phyloP scores from a whole-genome alignment of 1,284 basidiomycete species.

The Coniferiporia weirii region DNA sequence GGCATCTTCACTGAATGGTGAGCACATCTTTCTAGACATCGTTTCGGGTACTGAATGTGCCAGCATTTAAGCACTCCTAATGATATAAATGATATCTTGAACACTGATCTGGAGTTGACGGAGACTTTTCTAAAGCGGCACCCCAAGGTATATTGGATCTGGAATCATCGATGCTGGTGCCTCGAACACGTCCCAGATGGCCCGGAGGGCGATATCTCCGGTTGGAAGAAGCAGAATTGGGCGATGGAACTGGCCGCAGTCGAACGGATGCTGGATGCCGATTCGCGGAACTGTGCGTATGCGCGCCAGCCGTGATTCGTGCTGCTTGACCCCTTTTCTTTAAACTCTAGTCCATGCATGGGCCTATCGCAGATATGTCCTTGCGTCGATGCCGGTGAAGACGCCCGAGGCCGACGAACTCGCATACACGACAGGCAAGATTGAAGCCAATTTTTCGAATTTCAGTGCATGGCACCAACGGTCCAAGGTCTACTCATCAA shows the following conservation, averaged over 20 bases:
- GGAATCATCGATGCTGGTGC: slow-evolving; percentile 95
- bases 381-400: slow-evolving; percentile 61
- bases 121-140: slow-evolving; percentile 73
- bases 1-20: slow-evolving; percentile 69
- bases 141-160: slow-evolving; percentile 95
- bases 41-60: slow-evolving; percentile 7
- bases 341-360: slow-evolving; percentile 76
- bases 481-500: slow-evolving; percentile 69
- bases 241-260: slow-evolving; percentile 78
- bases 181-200: slow-evolving; percentile 76
- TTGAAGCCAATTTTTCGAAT: slow-evolving; percentile 93
- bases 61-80: slow-evolving; percentile 47
- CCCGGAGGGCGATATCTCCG: slow-evolving; percentile 48
- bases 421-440: slow-evolving; percentile 83
- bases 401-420: slow-evolving; percentile 59
- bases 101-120: slow-evolving; percentile 76
- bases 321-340: neutral
- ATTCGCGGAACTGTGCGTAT: slow-evolving; percentile 83
- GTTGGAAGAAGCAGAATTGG: slow-evolving; percentile 78
- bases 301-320: neutral
- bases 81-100: slow-evolving; percentile 59
- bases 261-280: slow-evolving; percentile 85
- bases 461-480: slow-evolving; percentile 99
- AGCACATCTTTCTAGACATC: slow-evolving; percentile 17
- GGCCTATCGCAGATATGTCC: slow-evolving; percentile 84